A percentile compares a stretch with the other conserved stretches of the same genome.
Conservation (phyloP, 208 protist genomes). For the Leptomonas seymouri region DNA sequence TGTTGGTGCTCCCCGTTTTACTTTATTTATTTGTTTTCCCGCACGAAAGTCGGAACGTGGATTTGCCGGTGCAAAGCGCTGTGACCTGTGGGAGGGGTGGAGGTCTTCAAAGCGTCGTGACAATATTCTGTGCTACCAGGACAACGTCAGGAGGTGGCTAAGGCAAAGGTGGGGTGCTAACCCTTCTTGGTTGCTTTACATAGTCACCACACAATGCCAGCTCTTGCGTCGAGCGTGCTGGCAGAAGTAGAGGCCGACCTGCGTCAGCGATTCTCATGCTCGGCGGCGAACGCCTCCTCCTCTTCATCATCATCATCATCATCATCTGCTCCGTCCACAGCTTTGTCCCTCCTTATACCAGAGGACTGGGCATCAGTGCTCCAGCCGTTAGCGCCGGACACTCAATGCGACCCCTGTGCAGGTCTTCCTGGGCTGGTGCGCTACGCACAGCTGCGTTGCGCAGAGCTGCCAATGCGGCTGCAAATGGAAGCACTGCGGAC, state of each 20-base stretch:
- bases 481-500: slow-evolving; percentile 64
- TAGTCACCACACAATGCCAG: not conserved
- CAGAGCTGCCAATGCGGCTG: slow-evolving; percentile 80
- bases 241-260: slow-evolving; percentile 23
- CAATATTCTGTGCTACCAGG: too few species aligned
- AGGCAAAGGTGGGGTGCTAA: too few species aligned
- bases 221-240: slow-evolving; percentile 10
- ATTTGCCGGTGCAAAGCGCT: too few species aligned
- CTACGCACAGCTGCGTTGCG: slow-evolving; percentile 48
- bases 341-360: slow-evolving; percentile 32
- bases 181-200: too few species aligned
- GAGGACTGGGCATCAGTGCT: slow-evolving; percentile 44
- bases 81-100: too few species aligned
- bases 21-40: too few species aligned
- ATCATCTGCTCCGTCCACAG: not conserved
- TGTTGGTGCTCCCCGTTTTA: not conserved
- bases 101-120: too few species aligned
- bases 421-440: slow-evolving; percentile 17
- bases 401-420: not conserved
- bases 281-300: not conserved
- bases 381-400: slow-evolving; percentile 18
- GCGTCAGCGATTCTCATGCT: not conserved
- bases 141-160: too few species aligned
- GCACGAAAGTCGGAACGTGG: too few species aligned
- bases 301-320: not conserved